Evolutionary conservation across 73 alveolate genomes (phyloP).

Genomic region (Diophrys appendiculata): DNA sequence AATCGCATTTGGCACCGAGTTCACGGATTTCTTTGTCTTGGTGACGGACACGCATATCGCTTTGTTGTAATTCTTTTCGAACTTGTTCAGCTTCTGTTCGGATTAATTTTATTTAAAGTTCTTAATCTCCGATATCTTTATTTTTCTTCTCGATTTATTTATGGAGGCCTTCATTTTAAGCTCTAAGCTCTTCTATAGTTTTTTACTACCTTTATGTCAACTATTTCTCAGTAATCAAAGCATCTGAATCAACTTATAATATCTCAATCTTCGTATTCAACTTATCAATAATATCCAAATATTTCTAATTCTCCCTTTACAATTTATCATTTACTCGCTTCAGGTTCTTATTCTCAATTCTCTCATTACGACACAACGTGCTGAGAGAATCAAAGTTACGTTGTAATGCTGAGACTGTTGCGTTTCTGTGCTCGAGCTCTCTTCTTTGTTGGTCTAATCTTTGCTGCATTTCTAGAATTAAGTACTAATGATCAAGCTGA

Average conservation of each 20-base stretch:
- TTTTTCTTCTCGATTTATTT: not conserved
- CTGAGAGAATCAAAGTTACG: slow-evolving; percentile 23
- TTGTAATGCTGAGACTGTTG: slow-evolving; percentile 29
- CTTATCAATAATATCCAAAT: not conserved
- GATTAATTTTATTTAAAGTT: too few relatives aligned
- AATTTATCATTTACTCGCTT: not conserved
- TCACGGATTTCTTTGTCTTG: not conserved
- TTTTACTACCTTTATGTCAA: not conserved
- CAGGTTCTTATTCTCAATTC: slow-evolving; percentile 3
- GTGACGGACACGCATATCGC: not conserved
- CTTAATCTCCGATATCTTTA: not conserved
- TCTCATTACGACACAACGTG: slow-evolving; percentile 15
- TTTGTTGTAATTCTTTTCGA: not conserved
- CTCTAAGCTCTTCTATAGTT: not conserved
- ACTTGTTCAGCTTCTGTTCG: not conserved
- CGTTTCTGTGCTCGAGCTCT: slow-evolving; percentile 23
- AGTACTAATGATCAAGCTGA: not conserved
- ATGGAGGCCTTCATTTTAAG: not conserved
- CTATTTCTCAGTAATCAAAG: not conserved
- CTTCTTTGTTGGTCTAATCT: slow-evolving; percentile 15
- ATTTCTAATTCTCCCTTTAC: slow-evolving; percentile 5
- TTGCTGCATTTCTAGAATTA: not conserved
- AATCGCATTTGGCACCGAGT: not conserved
- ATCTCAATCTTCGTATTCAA: not conserved
- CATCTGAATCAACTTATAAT: slow-evolving; percentile 3